Evolutionary conservation across 2,329 filamentous ascomycete species (phyloP).

Genomic region (Leptographium galeiforme): DNA sequence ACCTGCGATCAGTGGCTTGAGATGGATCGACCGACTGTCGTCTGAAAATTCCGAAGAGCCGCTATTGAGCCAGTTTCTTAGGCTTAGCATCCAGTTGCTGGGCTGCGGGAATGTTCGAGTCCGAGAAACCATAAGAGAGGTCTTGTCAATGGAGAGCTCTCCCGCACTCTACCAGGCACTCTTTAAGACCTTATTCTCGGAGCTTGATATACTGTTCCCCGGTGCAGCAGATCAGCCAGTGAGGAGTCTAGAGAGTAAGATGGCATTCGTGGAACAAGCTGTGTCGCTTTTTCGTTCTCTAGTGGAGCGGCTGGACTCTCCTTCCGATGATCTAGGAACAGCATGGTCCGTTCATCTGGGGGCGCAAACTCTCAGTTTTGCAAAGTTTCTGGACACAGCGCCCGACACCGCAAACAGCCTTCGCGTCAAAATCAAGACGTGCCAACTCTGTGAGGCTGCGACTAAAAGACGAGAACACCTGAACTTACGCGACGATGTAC

Average conservation of each 20-base stretch:
- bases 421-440: slow-evolving; percentile 56
- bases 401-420: slow-evolving; percentile 41
- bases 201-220: slow-evolving; percentile 49
- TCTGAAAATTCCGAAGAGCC: slow-evolving; percentile 48
- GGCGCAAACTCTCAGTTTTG: slow-evolving; percentile 49
- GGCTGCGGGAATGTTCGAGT: slow-evolving; percentile 51
- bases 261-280: slow-evolving; percentile 55
- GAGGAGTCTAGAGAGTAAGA: slow-evolving; percentile 43
- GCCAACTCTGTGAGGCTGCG: slow-evolving; percentile 51
- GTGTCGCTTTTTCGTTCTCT: slow-evolving; percentile 49
- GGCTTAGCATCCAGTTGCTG: slow-evolving; percentile 50
- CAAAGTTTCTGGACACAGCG: slow-evolving; percentile 49
- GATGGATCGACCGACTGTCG: slow-evolving; percentile 51
- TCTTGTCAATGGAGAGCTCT: slow-evolving; percentile 51
- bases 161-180: slow-evolving; percentile 47
- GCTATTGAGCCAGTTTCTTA: slow-evolving; percentile 45
- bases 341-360: slow-evolving; percentile 52
- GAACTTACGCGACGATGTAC: slow-evolving; percentile 54
- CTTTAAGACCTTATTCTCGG: slow-evolving; percentile 51
- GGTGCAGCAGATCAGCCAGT: slow-evolving; percentile 37
- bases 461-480: slow-evolving; percentile 54
- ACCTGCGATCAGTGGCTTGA: slow-evolving; percentile 38
- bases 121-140: slow-evolving; percentile 53
- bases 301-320: slow-evolving; percentile 50
- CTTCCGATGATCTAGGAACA: slow-evolving; percentile 49